Evolutionary conservation across 2,329 filamentous ascomycete genomes (phyloP), one percentile per base, ranked within the genome.

Genomic region (Nigrospora oryzae): DNA sequence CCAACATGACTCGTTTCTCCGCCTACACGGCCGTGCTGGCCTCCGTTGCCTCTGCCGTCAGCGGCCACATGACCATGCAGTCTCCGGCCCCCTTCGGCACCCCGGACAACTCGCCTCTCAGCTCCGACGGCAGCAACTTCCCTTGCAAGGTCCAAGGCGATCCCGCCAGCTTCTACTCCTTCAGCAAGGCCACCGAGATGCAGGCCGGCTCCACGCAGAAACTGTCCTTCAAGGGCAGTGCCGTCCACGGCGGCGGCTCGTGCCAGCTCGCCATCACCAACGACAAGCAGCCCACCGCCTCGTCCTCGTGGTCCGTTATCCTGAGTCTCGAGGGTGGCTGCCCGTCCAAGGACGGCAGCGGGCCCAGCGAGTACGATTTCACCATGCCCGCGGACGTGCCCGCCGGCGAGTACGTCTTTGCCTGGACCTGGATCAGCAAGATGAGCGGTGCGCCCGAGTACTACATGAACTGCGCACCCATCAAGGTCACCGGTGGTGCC

Each of bases 391-490:
- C 73, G 0, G 73, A 69, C 14, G 68, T 87, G 19, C 70, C 73
- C 10, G 66, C 77, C n/a, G 84, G 84, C 11, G 70, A 82, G 35
- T 83, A 81, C 40, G 80, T 78, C 0, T 70, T 88, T 15, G 79
- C 81, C 3, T 89, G 84, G 84, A 82, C 83, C 2, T 89, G 84
- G 85, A 75, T 86, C 60, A 86, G 86, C 43, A 83, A 79, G 43
- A 56, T 86, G 30, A 50, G 51, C 5, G 85, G 84, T 2, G 86
- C 87, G 59, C 77, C 83, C 3, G 84, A 89, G 56, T 81, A 85
- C 66, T 88, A 88, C 67, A 85, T 85, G 82, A 85, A 87, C 66
- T 89, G 84, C 51, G 81, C 79, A 2, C 79, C 81, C 0, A 63
- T 86, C 43, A 73, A 71, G 2, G 69, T 89, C 39, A 69, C 70